Percentiles rank a stretch among this genome's conserved stretches.
Conservation (phyloP, 139 green algal species). For the Closterium sp. region DNA sequence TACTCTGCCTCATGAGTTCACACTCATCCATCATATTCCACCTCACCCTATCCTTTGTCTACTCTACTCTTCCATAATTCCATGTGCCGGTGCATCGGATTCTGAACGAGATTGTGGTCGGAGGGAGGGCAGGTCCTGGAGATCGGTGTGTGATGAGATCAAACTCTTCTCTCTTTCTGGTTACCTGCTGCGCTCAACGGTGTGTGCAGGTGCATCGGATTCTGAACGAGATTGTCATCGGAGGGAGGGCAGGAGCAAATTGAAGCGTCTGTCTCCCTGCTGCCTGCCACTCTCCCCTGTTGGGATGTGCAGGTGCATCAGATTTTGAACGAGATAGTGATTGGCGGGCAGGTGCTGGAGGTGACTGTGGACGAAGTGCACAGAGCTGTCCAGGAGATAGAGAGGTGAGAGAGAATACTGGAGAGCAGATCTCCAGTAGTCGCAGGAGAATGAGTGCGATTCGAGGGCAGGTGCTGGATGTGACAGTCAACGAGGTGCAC, state of each 20-base stretch:
- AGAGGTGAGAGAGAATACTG: neutral
- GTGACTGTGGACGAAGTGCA: conserved; percentile 37
- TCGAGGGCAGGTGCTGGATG: conserved; percentile 10
- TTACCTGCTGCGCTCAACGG: too few relatives aligned
- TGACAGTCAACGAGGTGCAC: conserved; percentile 26
- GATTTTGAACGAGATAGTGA: conserved; percentile 56
- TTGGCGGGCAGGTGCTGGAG: conserved; percentile 5
- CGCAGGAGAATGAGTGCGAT: too few relatives aligned
- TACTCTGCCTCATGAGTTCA: too few relatives aligned
- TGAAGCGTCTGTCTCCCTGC: too few relatives aligned
- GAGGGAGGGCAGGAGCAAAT: conserved; percentile 51
- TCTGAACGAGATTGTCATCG: conserved; percentile 55
- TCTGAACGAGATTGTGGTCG: conserved; percentile 57
- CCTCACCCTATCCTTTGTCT: too few relatives aligned
- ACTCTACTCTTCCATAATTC: too few relatives aligned
- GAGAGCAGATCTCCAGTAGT: too few relatives aligned
- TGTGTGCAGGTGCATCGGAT: conserved; percentile 34
- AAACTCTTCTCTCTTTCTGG: too few relatives aligned
- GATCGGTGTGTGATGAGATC: too few relatives aligned
- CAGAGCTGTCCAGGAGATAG: neutral
- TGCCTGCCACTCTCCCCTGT: too few relatives aligned
- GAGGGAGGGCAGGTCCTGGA: conserved; percentile 50
- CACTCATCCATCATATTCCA: too few relatives aligned
- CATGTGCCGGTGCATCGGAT: conserved; percentile 42
- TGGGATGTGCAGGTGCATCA: conserved; percentile 23